Base-by-base conservation (phyloP, 352 stramenopile genomes). In the Phytopythium litorale region DNA sequence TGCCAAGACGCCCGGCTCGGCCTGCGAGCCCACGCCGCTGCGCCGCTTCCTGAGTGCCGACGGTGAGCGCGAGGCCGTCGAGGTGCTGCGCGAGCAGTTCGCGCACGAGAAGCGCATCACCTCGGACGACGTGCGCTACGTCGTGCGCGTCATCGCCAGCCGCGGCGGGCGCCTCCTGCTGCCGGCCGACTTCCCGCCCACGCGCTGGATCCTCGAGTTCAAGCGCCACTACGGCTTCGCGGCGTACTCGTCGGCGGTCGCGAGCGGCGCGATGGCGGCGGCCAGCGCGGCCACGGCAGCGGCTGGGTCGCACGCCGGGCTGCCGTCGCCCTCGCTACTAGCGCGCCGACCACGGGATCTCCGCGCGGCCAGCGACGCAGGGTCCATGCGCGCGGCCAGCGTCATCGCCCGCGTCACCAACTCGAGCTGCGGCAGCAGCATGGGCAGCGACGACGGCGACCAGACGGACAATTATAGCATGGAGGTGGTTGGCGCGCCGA, bases 91-190 rank as follows among this genome's bases (percentile, higher is more conserved):
- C 53, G 72, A 84, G 58, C 76, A 87, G 56, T 78, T 83, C 54
- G 58, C 69, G 15, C 76, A 81, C 52, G 74, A 83, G 40, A 58
- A 71, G 37, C 67, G 65, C 60, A 70, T 88, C 68, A 84, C 74
- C 5, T 81, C 73, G 21, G 76, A 88, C 64, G 76, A 86, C 65
- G 69, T 88, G 48, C 78, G 76, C 63, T 79, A 75, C 42, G 78
- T 84, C 18, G 76, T 84, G 55, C 78, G 78, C 60, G 65, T 77
- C 2, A 65, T 88, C 28, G 74, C 70, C 23, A 79, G 73, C 49
- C 66, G 76, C 23, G 65, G 52, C 52, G 52, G 52, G 3, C 32
- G 52, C 32, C 52, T 58, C 12, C 9, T 21, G 28, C 54, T 88
- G n/a, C 74, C 76, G 16, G 45, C 72, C 23, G 76, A 85, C 54